These are phyloP conservation scores for Cordyceps tenuipes DNA, from an alignment of 2,329 filamentous ascomycete species.

Conservation along the genomic window DNA sequence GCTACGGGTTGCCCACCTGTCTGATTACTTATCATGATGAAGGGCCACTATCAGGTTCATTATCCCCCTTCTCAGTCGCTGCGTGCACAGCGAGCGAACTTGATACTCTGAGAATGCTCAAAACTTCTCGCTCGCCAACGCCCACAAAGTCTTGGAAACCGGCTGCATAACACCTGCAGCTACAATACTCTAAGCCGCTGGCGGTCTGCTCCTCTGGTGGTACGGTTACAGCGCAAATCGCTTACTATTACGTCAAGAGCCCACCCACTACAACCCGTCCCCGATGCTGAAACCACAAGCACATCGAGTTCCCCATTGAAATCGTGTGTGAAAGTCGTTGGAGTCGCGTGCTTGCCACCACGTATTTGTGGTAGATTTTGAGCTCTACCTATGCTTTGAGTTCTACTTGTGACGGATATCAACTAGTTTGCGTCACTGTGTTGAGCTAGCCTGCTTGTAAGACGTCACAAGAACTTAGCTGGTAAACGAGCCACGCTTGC, in stretches of 20 bases:
- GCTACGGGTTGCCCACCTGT: not conserved
- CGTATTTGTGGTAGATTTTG: not conserved
- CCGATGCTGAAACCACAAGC: not conserved
- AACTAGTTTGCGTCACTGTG: no score
- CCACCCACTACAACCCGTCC: not conserved
- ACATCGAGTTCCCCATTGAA: not conserved
- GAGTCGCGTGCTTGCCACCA: not conserved
- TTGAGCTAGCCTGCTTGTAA: no score
- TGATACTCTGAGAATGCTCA: no score
- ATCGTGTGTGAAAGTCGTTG: not conserved
- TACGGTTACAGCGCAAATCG: not conserved
- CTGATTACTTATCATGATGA: not conserved
- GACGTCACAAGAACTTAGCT: no score
- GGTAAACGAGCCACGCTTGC: no score
- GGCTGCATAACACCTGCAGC: not conserved
- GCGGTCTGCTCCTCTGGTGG: not conserved
- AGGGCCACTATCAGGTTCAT: not conserved
- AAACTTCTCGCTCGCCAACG: not conserved
- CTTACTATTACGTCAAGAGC: constrained; percentile 6
- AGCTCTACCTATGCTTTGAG: not conserved
- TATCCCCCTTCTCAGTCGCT: not conserved
- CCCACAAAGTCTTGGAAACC: not conserved
- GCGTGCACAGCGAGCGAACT: not conserved
- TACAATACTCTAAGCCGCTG: not conserved
- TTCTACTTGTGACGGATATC: no score